These are phyloP conservation scores for Plasmopara viticola DNA, from an alignment of 352 stramenopile species.

Conservation along the genomic window DNA sequence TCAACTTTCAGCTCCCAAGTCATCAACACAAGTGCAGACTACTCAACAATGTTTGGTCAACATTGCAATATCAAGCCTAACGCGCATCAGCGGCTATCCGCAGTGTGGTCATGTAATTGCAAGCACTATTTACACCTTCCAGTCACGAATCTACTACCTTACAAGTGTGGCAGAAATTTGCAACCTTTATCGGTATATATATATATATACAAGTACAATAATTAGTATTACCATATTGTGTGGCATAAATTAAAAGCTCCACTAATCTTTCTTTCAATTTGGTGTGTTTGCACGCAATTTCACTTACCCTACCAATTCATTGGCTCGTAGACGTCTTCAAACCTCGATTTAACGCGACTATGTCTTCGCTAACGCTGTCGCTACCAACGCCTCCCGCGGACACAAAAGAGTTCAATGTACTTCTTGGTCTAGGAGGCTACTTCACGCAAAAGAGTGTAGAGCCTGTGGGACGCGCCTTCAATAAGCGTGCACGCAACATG, in stretches of 20 bases:
- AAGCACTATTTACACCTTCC: too few species aligned
- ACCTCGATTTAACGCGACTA: neutral
- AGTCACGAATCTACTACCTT: too few species aligned
- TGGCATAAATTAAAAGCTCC: neutral
- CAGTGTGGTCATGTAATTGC: too few species aligned
- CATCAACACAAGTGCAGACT: too few species aligned
- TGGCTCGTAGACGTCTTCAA: constrained; percentile 2
- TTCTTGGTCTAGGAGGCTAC: constrained; percentile 63
- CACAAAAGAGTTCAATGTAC: constrained; percentile 49
- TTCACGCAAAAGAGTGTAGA: constrained; percentile 73
- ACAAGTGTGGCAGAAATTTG: too few species aligned
- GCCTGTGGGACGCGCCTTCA: constrained; percentile 58
- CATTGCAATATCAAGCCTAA: too few species aligned
- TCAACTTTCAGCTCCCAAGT: too few species aligned
- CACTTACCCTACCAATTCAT: constrained; percentile 7
- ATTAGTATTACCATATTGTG: too few species aligned
- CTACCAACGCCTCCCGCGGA: constrained; percentile 45
- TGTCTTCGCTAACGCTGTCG: constrained; percentile 49
- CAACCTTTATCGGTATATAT: too few species aligned
- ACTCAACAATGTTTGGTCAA: too few species aligned
- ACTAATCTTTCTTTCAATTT: neutral
- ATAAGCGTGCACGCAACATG: constrained; percentile 72
- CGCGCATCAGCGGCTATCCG: too few species aligned
- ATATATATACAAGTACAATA: too few species aligned
- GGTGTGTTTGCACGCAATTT: constrained; percentile 1